Conservation (phyloP, 768 basidiomycete genomes). For the Rickenella mellea region DNA sequence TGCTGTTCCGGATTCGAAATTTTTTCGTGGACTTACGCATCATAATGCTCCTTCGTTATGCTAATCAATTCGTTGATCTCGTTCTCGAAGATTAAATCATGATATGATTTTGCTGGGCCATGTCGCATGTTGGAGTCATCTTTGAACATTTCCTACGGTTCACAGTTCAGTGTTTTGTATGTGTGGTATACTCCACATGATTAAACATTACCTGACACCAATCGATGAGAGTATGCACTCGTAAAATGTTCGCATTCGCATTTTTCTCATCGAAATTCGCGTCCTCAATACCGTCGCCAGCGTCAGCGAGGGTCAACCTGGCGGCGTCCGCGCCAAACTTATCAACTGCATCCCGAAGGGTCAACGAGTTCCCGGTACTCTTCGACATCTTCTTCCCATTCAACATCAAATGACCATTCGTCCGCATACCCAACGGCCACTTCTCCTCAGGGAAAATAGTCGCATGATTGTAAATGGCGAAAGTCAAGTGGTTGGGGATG, state of each 20-base stretch:
- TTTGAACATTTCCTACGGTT: conserved; percentile 64
- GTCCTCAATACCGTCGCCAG: conserved; percentile 95
- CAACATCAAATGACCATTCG: conserved; percentile 93
- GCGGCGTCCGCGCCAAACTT: conserved; percentile 98
- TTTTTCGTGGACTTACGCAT: conserved; percentile 46
- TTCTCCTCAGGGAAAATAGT: conserved; percentile 83
- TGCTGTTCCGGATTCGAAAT: background rate
- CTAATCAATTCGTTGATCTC: conserved; percentile 85
- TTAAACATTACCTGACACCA: conserved; percentile 76
- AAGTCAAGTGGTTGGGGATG: conserved; percentile 91
- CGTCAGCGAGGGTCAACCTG: conserved; percentile 86
- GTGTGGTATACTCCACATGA: conserved; percentile 1
- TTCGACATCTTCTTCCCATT: conserved; percentile 99
- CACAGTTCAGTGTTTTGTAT: no score
- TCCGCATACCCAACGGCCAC: conserved; percentile 87
- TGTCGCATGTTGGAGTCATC: conserved; percentile 62
- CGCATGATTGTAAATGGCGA: conserved; percentile 91
- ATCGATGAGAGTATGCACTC: conserved; percentile 78
- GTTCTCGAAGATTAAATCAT: conserved; percentile 85
- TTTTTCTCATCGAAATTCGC: conserved; percentile 99
- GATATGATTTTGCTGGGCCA: conserved; percentile 65
- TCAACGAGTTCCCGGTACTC: conserved; percentile 92
- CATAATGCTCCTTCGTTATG: conserved; percentile 72
- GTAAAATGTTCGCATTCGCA: conserved; percentile 92
- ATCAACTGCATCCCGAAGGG: conserved; percentile 74